Evolutionary conservation across 129 eudicot genomes (phyloP).

Genomic region (Calendula officinalis): DNA sequence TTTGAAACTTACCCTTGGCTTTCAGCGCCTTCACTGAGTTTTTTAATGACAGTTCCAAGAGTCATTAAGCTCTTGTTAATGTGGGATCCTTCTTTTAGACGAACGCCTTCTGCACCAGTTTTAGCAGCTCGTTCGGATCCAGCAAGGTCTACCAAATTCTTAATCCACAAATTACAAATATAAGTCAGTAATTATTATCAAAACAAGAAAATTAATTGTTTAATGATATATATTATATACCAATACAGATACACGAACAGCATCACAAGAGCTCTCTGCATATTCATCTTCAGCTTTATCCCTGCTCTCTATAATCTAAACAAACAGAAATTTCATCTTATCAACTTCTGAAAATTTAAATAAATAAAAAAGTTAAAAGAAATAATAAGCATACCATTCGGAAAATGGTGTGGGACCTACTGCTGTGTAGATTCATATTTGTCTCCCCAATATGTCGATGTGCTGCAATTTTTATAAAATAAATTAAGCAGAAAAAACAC

Average conservation of each 20-base stretch:
- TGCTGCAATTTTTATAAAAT: conserved; percentile 47
- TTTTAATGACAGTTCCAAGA: conserved; percentile 93
- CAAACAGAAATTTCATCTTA: conserved; percentile 11
- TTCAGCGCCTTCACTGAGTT: conserved; percentile 99
- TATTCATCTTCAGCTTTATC: conserved; percentile 71
- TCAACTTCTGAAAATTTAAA: conserved; percentile 6
- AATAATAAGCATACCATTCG: conserved; percentile 71
- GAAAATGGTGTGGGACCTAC: conserved; percentile 95
- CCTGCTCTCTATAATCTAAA: conserved; percentile 95
- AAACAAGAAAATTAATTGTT: conserved; percentile 1
- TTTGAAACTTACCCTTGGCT: conserved; percentile 79
- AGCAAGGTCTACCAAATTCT: conserved; percentile 98
- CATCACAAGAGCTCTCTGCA: conserved; percentile 77
- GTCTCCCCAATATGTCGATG: conserved; percentile 99
- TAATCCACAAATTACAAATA: background rate
- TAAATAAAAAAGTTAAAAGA: background rate
- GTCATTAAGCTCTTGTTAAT: conserved; percentile 98
- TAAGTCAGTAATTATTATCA: conserved; percentile 7
- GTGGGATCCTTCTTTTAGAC: conserved; percentile 99
- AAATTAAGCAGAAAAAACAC: background rate
- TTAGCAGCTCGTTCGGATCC: conserved; percentile 99
- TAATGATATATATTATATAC: conserved; percentile 39
- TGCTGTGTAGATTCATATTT: conserved; percentile 93
- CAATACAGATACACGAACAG: conserved; percentile 98
- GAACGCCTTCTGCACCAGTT: conserved; percentile 99